phyloP scores from a whole-genome alignment of 176 grass and related monocot genomes.

The Lolium multiflorum region DNA sequence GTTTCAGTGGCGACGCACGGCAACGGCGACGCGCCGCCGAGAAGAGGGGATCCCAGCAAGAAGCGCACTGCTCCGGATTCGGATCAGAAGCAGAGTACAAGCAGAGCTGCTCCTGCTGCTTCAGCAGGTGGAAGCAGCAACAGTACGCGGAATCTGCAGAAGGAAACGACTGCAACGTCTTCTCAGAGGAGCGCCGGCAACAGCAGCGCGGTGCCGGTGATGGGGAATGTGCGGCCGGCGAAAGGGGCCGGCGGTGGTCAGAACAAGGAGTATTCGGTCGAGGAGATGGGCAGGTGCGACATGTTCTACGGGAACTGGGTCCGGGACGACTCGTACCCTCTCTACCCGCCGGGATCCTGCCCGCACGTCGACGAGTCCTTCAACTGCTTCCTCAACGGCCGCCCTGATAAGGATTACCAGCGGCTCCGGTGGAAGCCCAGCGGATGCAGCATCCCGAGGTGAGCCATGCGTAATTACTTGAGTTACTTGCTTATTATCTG shows the following conservation, averaged over 20 bases:
- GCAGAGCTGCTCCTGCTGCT: conserved; percentile 10
- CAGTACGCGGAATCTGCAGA: conserved; percentile 35
- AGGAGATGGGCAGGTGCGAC: conserved; percentile 74
- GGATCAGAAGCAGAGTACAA: conserved; percentile 45
- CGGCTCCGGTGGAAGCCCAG: conserved; percentile 88
- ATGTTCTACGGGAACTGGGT: conserved; percentile 89
- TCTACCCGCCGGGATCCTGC: conserved; percentile 81
- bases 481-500: background rate
- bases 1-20: conserved; percentile 21
- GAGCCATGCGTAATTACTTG: conserved; percentile 1
- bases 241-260: conserved; percentile 29
- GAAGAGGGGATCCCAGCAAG: conserved; percentile 43
- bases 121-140: conserved; percentile 44
- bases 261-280: conserved; percentile 59
- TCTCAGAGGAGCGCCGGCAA: conserved; percentile 25
- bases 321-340: conserved; percentile 78
- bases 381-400: conserved; percentile 84
- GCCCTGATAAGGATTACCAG: conserved; percentile 77
- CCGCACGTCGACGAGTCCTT: conserved; percentile 92
- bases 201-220: conserved; percentile 29
- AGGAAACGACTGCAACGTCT: background rate
- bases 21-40: conserved; percentile 35
- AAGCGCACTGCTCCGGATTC: conserved; percentile 43
- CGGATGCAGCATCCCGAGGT: conserved; percentile 92
- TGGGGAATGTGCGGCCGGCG: background rate